Evolutionary conservation across 73 alveolate species (phyloP).

Genomic region (Stentor roeselii): DNA sequence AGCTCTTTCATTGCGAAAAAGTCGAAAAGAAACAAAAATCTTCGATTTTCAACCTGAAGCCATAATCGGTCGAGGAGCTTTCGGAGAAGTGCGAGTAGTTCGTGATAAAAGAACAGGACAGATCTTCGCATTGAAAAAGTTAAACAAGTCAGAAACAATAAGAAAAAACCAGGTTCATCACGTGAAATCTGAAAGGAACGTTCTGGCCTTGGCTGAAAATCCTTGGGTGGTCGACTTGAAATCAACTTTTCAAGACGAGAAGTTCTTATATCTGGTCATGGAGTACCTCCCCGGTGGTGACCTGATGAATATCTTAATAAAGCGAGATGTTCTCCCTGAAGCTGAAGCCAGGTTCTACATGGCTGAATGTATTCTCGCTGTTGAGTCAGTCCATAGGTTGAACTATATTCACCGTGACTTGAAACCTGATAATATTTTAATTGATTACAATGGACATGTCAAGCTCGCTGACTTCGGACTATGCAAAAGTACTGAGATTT

Average conservation of each 20-base stretch:
- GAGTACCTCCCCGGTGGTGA: conserved; percentile 52
- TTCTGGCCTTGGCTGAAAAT: conserved; percentile 76
- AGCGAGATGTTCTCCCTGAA: conserved; percentile 67
- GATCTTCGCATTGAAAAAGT: conserved; percentile 27
- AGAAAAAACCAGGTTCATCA: conserved; percentile 33
- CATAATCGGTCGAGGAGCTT: conserved; percentile 55
- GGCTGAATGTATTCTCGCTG: conserved; percentile 71
- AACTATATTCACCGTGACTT: conserved; percentile 84
- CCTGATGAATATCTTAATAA: conserved; percentile 42
- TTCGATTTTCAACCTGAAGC: conserved; percentile 41
- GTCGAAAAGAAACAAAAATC: conserved; percentile 29
- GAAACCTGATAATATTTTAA: conserved; percentile 79
- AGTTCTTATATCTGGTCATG: conserved; percentile 20
- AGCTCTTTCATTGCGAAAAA: conserved; percentile 35
- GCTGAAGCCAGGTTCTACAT: conserved; percentile 82
- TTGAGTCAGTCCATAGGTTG: conserved; percentile 79
- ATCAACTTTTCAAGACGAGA: conserved; percentile 79
- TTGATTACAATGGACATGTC: conserved; percentile 86
- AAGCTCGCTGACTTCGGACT: conserved; percentile 86
- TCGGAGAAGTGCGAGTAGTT: conserved; percentile 59
- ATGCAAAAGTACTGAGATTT: conserved; percentile 45
- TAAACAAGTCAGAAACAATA: conserved; percentile 42
- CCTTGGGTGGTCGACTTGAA: conserved; percentile 89
- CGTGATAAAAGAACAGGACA: conserved; percentile 26
- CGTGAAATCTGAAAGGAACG: conserved; percentile 50